Conservation (phyloP, 257 asterid genomes). For the Ligustrum vulgare region DNA sequence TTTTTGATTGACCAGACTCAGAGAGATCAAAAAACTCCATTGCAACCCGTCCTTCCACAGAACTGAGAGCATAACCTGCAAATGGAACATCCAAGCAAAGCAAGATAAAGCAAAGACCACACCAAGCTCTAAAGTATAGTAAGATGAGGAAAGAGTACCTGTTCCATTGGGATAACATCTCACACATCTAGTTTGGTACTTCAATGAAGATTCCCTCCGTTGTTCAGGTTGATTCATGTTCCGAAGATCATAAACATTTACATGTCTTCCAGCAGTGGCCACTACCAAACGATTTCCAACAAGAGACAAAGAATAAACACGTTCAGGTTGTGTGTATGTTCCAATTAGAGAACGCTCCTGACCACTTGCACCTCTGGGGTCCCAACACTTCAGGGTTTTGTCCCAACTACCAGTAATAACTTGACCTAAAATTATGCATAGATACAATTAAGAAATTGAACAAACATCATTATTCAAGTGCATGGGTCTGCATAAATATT, state of each 20-base stretch:
- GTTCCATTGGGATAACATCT: conserved; percentile 93
- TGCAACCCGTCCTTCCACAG: conserved; percentile 91
- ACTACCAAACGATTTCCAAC: conserved; percentile 87
- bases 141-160: conserved; percentile 45
- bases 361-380: conserved; percentile 95
- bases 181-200: conserved; percentile 93
- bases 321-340: conserved; percentile 90
- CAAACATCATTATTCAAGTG: not conserved
- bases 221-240: conserved; percentile 98
- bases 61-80: conserved; percentile 95
- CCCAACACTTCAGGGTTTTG: conserved; percentile 95
- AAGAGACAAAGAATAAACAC: conserved; percentile 86
- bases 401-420: conserved; percentile 99
- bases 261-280: conserved; percentile 98
- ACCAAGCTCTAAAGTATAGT: conserved; percentile 1
- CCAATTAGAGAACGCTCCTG: conserved; percentile 88
- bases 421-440: conserved; percentile 57
- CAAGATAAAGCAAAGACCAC: not conserved
- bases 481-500: not conserved
- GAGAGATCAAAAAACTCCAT: conserved; percentile 90
- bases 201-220: conserved; percentile 89
- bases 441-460: not conserved
- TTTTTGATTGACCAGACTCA: conserved; percentile 74
- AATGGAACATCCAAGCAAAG: conserved; percentile 6
- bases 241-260: conserved; percentile 83